Evolutionary conservation across 805 yeast species (phyloP).

Genomic region (Nakazawaea ambrosiae): DNA sequence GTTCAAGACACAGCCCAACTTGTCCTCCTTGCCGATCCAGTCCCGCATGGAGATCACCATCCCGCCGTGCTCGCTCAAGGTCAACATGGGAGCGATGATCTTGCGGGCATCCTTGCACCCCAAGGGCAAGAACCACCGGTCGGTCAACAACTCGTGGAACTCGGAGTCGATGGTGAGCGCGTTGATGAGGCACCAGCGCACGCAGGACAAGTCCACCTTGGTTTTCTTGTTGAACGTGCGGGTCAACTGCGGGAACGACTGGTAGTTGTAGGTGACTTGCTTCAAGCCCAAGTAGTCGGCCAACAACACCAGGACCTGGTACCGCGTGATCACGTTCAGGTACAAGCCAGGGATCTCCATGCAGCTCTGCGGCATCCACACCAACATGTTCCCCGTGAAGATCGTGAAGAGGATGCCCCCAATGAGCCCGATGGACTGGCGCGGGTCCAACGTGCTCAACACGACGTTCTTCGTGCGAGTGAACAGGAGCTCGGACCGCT

Average conservation of each 20-base stretch:
- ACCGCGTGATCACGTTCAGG: slow-evolving; percentile 70
- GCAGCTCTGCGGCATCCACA: slow-evolving; percentile 64
- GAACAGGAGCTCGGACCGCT: slow-evolving; percentile 46
- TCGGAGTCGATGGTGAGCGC: slow-evolving; percentile 90
- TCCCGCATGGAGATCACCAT: slow-evolving; percentile 89
- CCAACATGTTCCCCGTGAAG: slow-evolving; percentile 73
- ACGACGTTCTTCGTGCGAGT: slow-evolving; percentile 46
- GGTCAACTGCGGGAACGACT: slow-evolving; percentile 79
- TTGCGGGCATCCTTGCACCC: slow-evolving; percentile 74
- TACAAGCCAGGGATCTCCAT: slow-evolving; percentile 80
- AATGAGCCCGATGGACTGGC: slow-evolving; percentile 82
- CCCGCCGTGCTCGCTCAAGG: slow-evolving; percentile 92
- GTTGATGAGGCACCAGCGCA: slow-evolving; percentile 86
- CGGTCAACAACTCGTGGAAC: slow-evolving; percentile 80
- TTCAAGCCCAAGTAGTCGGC: slow-evolving; percentile 87
- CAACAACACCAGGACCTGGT: slow-evolving; percentile 64
- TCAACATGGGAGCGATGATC: slow-evolving; percentile 82
- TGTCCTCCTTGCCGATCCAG: slow-evolving; percentile 72
- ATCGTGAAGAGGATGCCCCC: slow-evolving; percentile 75
- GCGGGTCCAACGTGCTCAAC: slow-evolving; percentile 56
- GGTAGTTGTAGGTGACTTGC: slow-evolving; percentile 88
- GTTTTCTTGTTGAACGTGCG: slow-evolving; percentile 71
- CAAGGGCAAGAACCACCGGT: slow-evolving; percentile 83
- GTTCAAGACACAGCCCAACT: slow-evolving; percentile 43
- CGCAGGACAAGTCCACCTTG: slow-evolving; percentile 68